Percentiles rank a stretch among this genome's conserved stretches.
Evolutionary conservation across 805 yeast species (phyloP).

Genomic region (Lipomyces chichibuensis): DNA sequence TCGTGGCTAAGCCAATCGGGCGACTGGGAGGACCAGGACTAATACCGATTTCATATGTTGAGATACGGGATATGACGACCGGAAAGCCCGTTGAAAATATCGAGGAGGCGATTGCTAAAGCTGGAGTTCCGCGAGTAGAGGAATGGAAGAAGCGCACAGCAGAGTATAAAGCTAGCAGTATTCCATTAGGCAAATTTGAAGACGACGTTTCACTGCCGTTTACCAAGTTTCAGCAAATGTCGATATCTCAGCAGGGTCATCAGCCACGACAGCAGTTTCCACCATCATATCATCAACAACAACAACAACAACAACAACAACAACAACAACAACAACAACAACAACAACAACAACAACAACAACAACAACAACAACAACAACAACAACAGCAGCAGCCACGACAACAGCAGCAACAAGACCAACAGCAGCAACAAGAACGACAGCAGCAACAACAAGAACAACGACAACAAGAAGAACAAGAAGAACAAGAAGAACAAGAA

Average conservation of each 20-base stretch:
- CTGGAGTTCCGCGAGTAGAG: slow-evolving; percentile 85
- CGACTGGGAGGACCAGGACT: slow-evolving; percentile 93
- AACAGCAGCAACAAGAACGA: too few species aligned
- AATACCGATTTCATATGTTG: slow-evolving; percentile 88
- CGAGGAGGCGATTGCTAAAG: slow-evolving; percentile 60
- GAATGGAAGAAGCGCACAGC: slow-evolving; percentile 94
- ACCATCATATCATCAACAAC: slow-evolving; percentile 9
- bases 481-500: too few species aligned
- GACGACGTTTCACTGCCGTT: slow-evolving; percentile 38
- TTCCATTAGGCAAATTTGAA: slow-evolving; percentile 66
- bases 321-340: neutral
- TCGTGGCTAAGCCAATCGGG: slow-evolving; percentile 94
- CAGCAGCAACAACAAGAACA: too few species aligned
- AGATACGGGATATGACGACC: slow-evolving; percentile 75
- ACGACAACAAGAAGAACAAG: too few species aligned
- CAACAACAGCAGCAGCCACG: too few species aligned
- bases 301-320: neutral
- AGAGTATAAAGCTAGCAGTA: slow-evolving; percentile 86
- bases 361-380: too few species aligned
- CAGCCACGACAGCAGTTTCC: slow-evolving; percentile 7
- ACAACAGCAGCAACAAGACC: too few species aligned
- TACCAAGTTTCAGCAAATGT: slow-evolving; percentile 27
- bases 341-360: too few species aligned
- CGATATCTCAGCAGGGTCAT: slow-evolving; percentile 12
- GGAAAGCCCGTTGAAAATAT: slow-evolving; percentile 62